A percentile compares a stretch with the other conserved stretches of the same genome.
Evolutionary conservation across 495 filamentous ascomycete genomes (phyloP).

Genomic region (Hyaloscypha finlandica): DNA sequence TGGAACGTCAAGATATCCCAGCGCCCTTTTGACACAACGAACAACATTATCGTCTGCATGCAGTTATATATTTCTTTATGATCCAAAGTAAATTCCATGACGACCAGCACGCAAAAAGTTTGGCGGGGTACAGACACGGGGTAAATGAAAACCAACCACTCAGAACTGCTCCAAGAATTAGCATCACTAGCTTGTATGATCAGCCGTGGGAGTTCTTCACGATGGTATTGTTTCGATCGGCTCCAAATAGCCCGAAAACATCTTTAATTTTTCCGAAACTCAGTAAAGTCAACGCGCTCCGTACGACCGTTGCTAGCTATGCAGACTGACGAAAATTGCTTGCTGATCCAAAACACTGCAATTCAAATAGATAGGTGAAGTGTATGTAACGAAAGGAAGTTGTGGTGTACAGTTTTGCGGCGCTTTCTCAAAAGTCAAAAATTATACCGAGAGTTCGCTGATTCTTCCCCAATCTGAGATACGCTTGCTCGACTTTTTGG

Average conservation of each 20-base stretch:
- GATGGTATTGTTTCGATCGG: slow-evolving; percentile 7
- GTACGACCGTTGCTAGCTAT: slow-evolving; percentile 9
- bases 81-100: neutral
- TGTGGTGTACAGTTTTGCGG: neutral
- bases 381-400: neutral
- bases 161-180: slow-evolving; percentile 3
- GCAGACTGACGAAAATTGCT: neutral
- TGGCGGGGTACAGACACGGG: slow-evolving; percentile 16
- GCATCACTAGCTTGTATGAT: slow-evolving; percentile 3
- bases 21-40: neutral
- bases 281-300: slow-evolving; percentile 7
- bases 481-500: neutral
- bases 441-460: neutral
- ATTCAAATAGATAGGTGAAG: neutral
- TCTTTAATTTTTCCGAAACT: slow-evolving; percentile 25
- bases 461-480: neutral
- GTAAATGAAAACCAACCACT: slow-evolving; percentile 17
- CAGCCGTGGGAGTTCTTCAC: slow-evolving; percentile 12
- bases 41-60: neutral
- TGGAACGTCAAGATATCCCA: neutral
- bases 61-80: neutral
- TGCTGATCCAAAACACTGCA: neutral
- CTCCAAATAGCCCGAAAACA: slow-evolving; percentile 15
- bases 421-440: neutral
- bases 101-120: neutral